phyloP scores from a whole-genome alignment of 768 basidiomycete genomes.

The Mycena polygramma region DNA sequence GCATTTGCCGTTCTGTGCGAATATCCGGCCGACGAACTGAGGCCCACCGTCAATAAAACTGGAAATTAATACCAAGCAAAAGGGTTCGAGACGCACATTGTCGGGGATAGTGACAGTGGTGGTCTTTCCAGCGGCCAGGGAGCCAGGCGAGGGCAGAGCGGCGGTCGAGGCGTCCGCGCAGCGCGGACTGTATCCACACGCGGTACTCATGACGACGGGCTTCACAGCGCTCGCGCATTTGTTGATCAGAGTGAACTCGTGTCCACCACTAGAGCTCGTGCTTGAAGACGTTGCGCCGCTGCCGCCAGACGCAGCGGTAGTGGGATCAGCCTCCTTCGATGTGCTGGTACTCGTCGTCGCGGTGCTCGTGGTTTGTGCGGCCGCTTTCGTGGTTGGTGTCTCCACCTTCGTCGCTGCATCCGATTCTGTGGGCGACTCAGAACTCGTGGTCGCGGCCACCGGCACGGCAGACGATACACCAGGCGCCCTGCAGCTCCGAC shows the following conservation, averaged over 20 bases:
- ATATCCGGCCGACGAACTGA: slow-evolving; percentile 33
- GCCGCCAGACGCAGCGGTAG: background rate
- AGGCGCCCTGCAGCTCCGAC: slow-evolving; percentile 22
- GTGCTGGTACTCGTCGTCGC: slow-evolving; percentile 13
- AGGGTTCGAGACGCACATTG: slow-evolving; percentile 1
- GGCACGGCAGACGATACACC: background rate
- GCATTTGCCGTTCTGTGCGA: slow-evolving; percentile 24
- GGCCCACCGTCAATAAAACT: background rate
- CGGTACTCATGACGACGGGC: slow-evolving; percentile 32
- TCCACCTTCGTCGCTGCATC: background rate
- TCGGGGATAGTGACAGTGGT: slow-evolving; percentile 21
- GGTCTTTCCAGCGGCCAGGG: slow-evolving; percentile 22
- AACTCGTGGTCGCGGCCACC: background rate
- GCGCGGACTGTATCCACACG: slow-evolving; percentile 34
- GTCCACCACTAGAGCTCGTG: slow-evolving; percentile 22
- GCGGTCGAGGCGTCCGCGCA: slow-evolving; percentile 28
- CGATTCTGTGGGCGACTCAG: background rate
- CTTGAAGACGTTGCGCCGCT: slow-evolving; percentile 10
- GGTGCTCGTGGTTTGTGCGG: background rate
- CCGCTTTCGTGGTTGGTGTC: background rate
- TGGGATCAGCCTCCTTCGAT: background rate
- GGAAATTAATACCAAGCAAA: background rate
- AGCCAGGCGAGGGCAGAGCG: slow-evolving; percentile 19
- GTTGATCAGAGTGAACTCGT: slow-evolving; percentile 30
- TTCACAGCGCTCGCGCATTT: slow-evolving; percentile 32